phyloP scores from a whole-genome alignment of 139 green algal genomes.

The Chlorella sp. region DNA sequence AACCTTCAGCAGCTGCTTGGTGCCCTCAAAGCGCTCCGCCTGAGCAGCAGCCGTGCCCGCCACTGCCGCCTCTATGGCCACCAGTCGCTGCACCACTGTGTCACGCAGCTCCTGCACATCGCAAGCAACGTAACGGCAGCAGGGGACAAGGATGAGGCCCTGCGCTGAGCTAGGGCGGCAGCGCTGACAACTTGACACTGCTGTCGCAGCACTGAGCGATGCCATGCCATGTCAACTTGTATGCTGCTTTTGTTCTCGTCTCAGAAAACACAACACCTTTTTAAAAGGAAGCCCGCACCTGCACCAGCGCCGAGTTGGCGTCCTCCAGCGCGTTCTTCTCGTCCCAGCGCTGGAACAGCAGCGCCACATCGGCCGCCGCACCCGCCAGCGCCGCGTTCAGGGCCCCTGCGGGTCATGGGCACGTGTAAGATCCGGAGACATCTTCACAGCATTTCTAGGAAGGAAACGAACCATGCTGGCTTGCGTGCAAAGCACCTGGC shows the following conservation, averaged over 20 bases:
- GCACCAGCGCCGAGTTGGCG: slow-evolving; percentile 41
- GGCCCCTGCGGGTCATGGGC: background rate
- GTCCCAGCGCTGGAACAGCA: slow-evolving; percentile 43
- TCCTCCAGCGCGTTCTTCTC: slow-evolving; percentile 48
- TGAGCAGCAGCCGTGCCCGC: slow-evolving; percentile 27
- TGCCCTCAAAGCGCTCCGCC: slow-evolving; percentile 32
- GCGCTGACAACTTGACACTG: background rate
- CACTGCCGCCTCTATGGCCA: slow-evolving; percentile 41
- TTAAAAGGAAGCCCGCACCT: slow-evolving; percentile 11
- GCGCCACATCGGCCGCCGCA: slow-evolving; percentile 32
- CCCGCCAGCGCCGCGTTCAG: slow-evolving; percentile 38
- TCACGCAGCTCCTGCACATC: slow-evolving; percentile 28
- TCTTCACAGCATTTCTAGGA: no score
- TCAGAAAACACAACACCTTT: no score
- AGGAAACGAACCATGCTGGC: no score
- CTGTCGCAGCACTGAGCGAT: background rate
- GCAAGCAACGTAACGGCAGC: no score
- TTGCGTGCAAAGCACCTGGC: no score
- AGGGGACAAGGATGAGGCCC: background rate
- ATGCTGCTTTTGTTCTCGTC: no score
- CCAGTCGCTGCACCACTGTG: slow-evolving; percentile 16
- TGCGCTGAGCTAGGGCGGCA: background rate
- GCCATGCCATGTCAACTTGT: no score
- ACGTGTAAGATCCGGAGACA: no score
- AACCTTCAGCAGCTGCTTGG: slow-evolving; percentile 12